A percentile compares a stretch with the other conserved stretches of the same genome.
Evolutionary conservation across 148 eudicot genomes (phyloP).

Genomic region (Diospyros lotus): DNA sequence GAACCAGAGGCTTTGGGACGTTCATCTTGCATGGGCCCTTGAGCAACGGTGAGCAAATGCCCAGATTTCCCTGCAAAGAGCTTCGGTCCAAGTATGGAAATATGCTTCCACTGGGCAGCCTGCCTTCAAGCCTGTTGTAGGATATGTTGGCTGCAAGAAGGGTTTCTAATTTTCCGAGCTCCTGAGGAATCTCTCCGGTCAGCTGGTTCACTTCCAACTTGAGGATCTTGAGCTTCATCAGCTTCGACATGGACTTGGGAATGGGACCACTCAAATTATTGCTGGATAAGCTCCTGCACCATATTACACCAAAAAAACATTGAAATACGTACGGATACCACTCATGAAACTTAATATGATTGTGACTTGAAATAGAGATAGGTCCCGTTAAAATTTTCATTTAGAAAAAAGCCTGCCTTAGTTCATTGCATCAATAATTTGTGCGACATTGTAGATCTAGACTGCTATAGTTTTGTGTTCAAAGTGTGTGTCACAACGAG

Average conservation of each 20-base stretch:
- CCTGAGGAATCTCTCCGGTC: conserved; percentile 84
- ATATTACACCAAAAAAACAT: neutral
- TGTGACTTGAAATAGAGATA: too few species aligned
- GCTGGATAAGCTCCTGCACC: conserved; percentile 81
- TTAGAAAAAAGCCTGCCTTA: too few species aligned
- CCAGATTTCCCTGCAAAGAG: conserved; percentile 71
- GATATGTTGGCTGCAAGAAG: conserved; percentile 79
- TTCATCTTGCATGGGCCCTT: conserved; percentile 82
- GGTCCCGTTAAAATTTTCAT: too few species aligned
- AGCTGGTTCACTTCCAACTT: conserved; percentile 72
- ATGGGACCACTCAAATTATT: conserved; percentile 67
- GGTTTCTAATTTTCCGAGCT: conserved; percentile 57
- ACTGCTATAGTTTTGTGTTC: neutral
- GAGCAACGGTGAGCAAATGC: conserved; percentile 81
- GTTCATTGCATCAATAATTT: too few species aligned
- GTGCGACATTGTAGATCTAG: too few species aligned
- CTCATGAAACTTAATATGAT: too few species aligned
- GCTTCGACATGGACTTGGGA: conserved; percentile 62
- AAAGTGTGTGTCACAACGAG: neutral
- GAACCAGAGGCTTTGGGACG: conserved; percentile 88
- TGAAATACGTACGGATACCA: neutral
- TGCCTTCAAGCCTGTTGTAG: conserved; percentile 76
- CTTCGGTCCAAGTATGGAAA: conserved; percentile 68
- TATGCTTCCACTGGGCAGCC: conserved; percentile 68
- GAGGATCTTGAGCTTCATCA: conserved; percentile 73